Base-by-base conservation (phyloP, 768 basidiomycete species). In the Termitomyces heimii region DNA sequence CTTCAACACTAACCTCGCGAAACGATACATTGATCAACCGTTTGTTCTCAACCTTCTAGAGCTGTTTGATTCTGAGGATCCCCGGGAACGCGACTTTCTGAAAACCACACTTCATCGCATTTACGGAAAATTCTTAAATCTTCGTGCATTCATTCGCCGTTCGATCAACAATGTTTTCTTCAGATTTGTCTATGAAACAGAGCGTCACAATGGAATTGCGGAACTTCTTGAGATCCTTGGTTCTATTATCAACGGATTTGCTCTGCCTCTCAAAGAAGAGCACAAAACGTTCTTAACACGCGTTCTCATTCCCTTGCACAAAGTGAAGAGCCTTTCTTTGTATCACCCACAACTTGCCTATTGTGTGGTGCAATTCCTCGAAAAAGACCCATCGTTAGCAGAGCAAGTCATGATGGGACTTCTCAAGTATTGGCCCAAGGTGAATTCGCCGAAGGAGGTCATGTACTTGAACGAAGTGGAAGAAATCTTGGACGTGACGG, bases 101-200 rank as follows among this genome's bases (percentile, higher is more conserved):
- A 99, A 99, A 78, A 99, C 97, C 6, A 99, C 97, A 6, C 80
- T 99, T 26, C 97, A 99, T 71, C 88, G 97, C 58, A 98, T 99
- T 72, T 99, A 99, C 68, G 97, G 97, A 70, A 98, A 98, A 79
- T 98, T 99, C 80, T 86, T 98, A 66, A 97, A 95, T 70, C 84
- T 98, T 44, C 94, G 97, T 59, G 96, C 97, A 42, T 98, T 98
- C 75, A 98, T 99, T 67, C 89, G 97, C 54, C 86, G 97, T 58
- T 98, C 96, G 56, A 98, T 99, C 83, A 97, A 96, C 80, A 97
- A 98, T 66, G 96, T 99, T 66, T 99, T 99, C 72, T 98, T 97
- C 82, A 88, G 95, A 68, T 99, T 98, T 77, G 81, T 98, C 65
- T 99, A 99, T 73, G 97, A 99, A 72, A 94, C 94, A 0, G 97